Conservation (phyloP, 2,329 filamentous ascomycete genomes). For the Pestalotiopsis fici region DNA sequence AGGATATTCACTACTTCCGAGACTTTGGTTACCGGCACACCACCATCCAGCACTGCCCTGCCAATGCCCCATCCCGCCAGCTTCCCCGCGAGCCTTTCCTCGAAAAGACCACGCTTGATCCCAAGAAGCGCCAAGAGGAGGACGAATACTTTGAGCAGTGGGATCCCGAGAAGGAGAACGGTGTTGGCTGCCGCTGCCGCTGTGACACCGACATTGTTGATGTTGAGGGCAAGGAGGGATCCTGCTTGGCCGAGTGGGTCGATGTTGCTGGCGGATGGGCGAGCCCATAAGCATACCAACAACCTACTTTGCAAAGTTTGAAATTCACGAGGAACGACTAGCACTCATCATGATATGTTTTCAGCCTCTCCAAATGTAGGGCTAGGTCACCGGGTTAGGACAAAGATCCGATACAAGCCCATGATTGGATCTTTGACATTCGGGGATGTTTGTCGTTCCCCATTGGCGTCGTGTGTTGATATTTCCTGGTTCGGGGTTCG, state of each 20-base stretch:
- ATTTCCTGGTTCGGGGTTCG: not conserved
- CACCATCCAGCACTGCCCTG: constrained; percentile 97
- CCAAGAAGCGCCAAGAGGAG: constrained; percentile 85
- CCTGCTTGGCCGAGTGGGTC: constrained; percentile 94
- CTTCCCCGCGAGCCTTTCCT: constrained; percentile 78
- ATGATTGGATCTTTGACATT: not conserved
- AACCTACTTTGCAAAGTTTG: not conserved
- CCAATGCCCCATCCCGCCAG: constrained; percentile 89
- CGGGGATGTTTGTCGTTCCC: not conserved
- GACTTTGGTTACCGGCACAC: constrained; percentile 98
- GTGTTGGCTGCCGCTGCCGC: constrained; percentile 92
- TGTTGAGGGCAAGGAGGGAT: constrained; percentile 96
- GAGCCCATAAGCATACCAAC: constrained; percentile 11
- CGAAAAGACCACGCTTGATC: constrained; percentile 77
- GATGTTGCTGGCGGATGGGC: constrained; percentile 95
- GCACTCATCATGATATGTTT: not conserved
- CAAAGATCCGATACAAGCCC: not conserved
- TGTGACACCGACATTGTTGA: constrained; percentile 98
- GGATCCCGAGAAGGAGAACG: constrained; percentile 89
- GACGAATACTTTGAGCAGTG: constrained; percentile 94
- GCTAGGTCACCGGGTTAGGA: not conserved
- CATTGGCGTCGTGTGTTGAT: not conserved
- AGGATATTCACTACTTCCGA: constrained; percentile 97
- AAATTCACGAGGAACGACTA: not conserved
- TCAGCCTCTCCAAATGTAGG: no score